Base-by-base conservation (phyloP, 495 filamentous ascomycete genomes). In the Penicillium steckii region DNA sequence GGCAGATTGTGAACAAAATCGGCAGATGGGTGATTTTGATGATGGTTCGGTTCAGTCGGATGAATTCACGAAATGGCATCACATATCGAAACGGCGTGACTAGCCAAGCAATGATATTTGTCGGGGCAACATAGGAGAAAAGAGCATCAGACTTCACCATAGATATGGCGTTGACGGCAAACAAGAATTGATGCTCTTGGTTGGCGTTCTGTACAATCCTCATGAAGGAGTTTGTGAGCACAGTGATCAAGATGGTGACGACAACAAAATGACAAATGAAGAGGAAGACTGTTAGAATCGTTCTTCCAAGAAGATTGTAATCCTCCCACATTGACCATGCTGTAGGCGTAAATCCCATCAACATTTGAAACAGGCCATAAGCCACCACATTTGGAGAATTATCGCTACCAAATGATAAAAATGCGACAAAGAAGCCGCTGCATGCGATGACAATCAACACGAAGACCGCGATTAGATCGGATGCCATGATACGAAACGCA, bases 141-240 rank as follows among this genome's bases (percentile, higher is more conserved):
- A 96, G 75, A 0, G 89, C 87, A 63, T 97, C 91, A 18, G 90
- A 95, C 63, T 97, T 97, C 45, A 96, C 92, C 88, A 97, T 89
- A 3, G 91, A 94, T 30, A 96, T 91, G 5, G 90, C 91, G 57
- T 96, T 96, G 65, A 96, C 87, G 5, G 93, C 90, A 64, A 97
- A 95, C 3, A 95, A 72, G 60, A 96, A 96, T 73, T 95, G 90
- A 66, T 96, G 90, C 68, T 96, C 91, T 62, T 96, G 85, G 48
- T 91, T 87, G 7, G 90, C 89, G 63, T 96, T 97, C 18, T 90
- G 88, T 21, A 91, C 89, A 61, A 96, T 90, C 1, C 87, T 85
- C 88, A 94, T 93, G 74, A 95, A 96, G 15, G 88, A 92, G 65
- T 96, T 96, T 1, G 90, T 94, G 32, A 96, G 73, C 24, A 97